Conservation (phyloP, 768 basidiomycete species). For the Xerocomellus dryophilus region DNA sequence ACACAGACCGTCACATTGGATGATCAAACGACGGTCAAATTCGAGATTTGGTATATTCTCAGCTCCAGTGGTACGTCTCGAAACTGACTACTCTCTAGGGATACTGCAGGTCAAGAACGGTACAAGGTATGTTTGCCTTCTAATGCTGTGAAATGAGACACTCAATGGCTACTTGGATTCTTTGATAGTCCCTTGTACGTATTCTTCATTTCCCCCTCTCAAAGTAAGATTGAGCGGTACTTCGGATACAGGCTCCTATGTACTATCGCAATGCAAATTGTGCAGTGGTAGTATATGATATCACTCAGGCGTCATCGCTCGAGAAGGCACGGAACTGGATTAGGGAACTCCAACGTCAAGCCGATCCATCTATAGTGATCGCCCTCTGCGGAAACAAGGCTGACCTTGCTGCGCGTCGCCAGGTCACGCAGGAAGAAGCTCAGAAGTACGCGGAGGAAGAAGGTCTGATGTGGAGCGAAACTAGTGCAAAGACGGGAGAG, state of each 20-base stretch:
- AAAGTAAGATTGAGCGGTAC: slow-evolving; percentile 1
- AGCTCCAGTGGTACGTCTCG: background rate
- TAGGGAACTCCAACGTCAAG: slow-evolving; percentile 93
- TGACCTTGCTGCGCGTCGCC: slow-evolving; percentile 80
- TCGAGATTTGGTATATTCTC: slow-evolving; percentile 87
- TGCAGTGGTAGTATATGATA: slow-evolving; percentile 94
- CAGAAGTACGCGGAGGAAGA: slow-evolving; percentile 92
- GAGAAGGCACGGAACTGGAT: slow-evolving; percentile 98
- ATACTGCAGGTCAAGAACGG: slow-evolving; percentile 93
- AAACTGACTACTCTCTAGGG: slow-evolving; percentile 48
- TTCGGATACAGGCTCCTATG: slow-evolving; percentile 71
- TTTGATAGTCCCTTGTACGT: slow-evolving; percentile 46
- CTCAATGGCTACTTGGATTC: background rate
- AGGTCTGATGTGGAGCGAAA: slow-evolving; percentile 90
- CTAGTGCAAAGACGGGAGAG: slow-evolving; percentile 86
- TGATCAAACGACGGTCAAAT: slow-evolving; percentile 90
- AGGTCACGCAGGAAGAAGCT: slow-evolving; percentile 84
- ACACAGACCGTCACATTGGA: slow-evolving; percentile 96
- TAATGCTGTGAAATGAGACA: background rate
- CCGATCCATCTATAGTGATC: slow-evolving; percentile 95
- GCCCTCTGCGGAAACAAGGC: slow-evolving; percentile 95
- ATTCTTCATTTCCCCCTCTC: background rate
- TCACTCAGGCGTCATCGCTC: slow-evolving; percentile 86
- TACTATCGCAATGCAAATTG: slow-evolving; percentile 95
- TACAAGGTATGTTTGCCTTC: slow-evolving; percentile 62